Evolutionary conservation across 169 alveolate genomes (phyloP).

Genomic region (Babesia caballi): DNA sequence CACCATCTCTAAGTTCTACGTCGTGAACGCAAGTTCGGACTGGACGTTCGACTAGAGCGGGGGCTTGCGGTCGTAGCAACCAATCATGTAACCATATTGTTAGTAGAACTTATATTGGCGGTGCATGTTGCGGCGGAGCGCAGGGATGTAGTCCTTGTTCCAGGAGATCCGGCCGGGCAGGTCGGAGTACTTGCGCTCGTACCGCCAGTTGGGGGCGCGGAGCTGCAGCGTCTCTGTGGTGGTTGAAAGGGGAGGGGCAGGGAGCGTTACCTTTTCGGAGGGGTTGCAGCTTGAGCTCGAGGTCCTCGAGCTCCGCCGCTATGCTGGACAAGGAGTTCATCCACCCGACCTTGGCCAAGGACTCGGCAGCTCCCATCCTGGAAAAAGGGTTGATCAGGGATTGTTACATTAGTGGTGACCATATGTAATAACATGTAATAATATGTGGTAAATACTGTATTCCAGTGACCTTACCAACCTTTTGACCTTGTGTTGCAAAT

Average conservation of each 20-base stretch:
- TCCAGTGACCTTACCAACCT: slow-evolving; percentile 6
- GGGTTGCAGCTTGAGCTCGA: slow-evolving; percentile 71
- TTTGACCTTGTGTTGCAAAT: slow-evolving; percentile 45
- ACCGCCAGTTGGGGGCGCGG: slow-evolving; percentile 72
- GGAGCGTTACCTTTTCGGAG: slow-evolving; percentile 61
- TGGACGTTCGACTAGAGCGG: slow-evolving; percentile 22
- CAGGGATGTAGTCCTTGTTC: slow-evolving; percentile 76
- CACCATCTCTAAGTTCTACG: slow-evolving; percentile 38
- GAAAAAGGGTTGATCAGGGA: slow-evolving; percentile 18
- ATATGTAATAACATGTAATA: neutral
- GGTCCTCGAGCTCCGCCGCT: slow-evolving; percentile 63
- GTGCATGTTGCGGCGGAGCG: slow-evolving; percentile 64
- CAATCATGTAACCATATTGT: neutral
- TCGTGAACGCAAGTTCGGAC: slow-evolving; percentile 48
- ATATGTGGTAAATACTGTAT: neutral
- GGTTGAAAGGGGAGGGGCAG: neutral
- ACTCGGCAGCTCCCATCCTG: slow-evolving; percentile 55
- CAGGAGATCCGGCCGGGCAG: slow-evolving; percentile 78
- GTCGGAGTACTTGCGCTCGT: slow-evolving; percentile 75
- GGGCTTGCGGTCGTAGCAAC: neutral
- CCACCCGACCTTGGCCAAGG: slow-evolving; percentile 70
- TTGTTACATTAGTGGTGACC: neutral
- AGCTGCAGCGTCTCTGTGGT: slow-evolving; percentile 72
- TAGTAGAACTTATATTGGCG: slow-evolving; percentile 63
- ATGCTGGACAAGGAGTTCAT: slow-evolving; percentile 59